phyloP scores from a whole-genome alignment of 2,329 filamentous ascomycete species.

The Cladorrhinum sp. region DNA sequence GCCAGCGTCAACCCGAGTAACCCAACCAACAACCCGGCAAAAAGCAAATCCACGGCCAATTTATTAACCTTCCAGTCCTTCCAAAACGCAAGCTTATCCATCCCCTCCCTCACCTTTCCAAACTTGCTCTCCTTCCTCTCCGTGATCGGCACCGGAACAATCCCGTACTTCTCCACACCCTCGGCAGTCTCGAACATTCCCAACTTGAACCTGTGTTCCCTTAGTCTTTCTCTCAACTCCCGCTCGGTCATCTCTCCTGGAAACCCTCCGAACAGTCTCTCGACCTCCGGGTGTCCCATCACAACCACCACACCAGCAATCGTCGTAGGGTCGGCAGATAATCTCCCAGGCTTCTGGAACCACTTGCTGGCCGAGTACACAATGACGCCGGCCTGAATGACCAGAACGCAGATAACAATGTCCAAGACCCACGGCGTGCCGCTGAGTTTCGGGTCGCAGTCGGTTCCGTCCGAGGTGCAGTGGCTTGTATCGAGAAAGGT shows the following conservation, averaged over 20 bases:
- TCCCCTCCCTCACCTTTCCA: not conserved
- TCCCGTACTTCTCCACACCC: slow-evolving; percentile 16
- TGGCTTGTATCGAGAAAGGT: slow-evolving; percentile 23
- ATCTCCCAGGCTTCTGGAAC: slow-evolving; percentile 23
- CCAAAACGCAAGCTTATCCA: slow-evolving; percentile 4
- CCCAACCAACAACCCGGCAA: slow-evolving; percentile 21
- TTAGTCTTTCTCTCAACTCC: slow-evolving; percentile 18
- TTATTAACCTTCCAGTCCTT: slow-evolving; percentile 17
- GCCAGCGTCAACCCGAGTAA: slow-evolving; percentile 25
- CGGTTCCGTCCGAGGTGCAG: slow-evolving; percentile 10
- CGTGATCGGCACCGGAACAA: slow-evolving; percentile 19
- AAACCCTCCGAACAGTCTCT: slow-evolving; percentile 20
- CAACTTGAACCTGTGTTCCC: slow-evolving; percentile 28
- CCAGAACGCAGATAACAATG: slow-evolving; percentile 16
- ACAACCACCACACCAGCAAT: slow-evolving; percentile 26
- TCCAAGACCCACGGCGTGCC: slow-evolving; percentile 22
- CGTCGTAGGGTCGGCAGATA: slow-evolving; percentile 24
- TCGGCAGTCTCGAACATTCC: slow-evolving; percentile 17
- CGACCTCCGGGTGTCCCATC: slow-evolving; percentile 27
- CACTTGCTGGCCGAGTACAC: slow-evolving; percentile 22
- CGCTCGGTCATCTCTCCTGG: slow-evolving; percentile 21
- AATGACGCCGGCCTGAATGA: slow-evolving; percentile 15
- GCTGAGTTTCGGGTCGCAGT: slow-evolving; percentile 21
- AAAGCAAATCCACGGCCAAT: slow-evolving; percentile 19
- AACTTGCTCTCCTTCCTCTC: slow-evolving; percentile 14